Evolutionary conservation across 139 green algal species (phyloP).

Genomic region (Chlamydomonas incerta): DNA sequence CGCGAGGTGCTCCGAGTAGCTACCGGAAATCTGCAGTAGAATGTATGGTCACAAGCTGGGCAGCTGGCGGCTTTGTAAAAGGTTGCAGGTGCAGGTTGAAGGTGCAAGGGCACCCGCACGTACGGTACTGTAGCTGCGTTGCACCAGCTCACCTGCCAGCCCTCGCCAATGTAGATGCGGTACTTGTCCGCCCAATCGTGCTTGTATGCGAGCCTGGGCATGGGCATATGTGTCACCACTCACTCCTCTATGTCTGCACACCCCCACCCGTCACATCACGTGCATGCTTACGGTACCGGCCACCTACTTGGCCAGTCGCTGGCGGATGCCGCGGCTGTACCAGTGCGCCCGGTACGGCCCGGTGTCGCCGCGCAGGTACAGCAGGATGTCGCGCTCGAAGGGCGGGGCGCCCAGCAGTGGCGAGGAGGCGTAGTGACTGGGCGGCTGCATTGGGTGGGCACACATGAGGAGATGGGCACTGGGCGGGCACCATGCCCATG

Average conservation of each 20-base stretch:
- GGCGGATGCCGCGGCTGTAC: slow-evolving; percentile 54
- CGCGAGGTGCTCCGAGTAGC: slow-evolving; percentile 49
- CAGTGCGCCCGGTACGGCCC: slow-evolving; percentile 9
- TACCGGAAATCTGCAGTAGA: slow-evolving; percentile 25
- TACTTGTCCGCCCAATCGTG: slow-evolving; percentile 43
- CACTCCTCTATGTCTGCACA: too few relatives aligned
- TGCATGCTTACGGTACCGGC: too few relatives aligned
- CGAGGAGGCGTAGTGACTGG: slow-evolving; percentile 20
- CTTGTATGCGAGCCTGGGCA: slow-evolving; percentile 23
- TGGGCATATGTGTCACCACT: too few relatives aligned
- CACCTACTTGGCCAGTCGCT: slow-evolving; percentile 47
- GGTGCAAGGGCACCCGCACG: too few relatives aligned
- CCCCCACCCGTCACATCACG: too few relatives aligned
- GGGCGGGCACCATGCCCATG: too few relatives aligned
- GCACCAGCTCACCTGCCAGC: too few relatives aligned
- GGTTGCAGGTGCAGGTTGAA: too few relatives aligned
- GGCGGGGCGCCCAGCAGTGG: slow-evolving; percentile 41
- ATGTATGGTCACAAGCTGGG: neutral
- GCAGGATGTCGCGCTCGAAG: slow-evolving; percentile 20
- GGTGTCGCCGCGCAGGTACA: slow-evolving; percentile 41
- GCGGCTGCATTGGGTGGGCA: too few relatives aligned
- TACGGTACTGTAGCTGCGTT: too few relatives aligned
- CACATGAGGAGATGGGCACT: too few relatives aligned
- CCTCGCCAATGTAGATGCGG: slow-evolving; percentile 42
- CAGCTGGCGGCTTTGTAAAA: too few relatives aligned